These are phyloP conservation scores for Colletotrichum sp. DNA, from an alignment of 2,329 filamentous ascomycete genomes.

Conservation along the genomic window DNA sequence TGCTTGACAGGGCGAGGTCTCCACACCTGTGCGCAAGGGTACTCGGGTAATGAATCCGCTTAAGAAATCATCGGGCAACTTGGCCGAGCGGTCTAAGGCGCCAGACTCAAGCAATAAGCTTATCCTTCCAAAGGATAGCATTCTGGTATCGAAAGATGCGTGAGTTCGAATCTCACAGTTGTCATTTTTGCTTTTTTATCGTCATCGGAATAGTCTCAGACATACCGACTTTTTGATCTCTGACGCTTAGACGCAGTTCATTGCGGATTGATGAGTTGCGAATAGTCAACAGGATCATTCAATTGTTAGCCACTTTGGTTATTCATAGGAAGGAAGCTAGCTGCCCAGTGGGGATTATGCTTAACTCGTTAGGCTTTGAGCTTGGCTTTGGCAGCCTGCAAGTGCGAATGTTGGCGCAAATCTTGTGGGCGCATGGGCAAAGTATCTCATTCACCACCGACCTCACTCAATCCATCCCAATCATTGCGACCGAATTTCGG, in stretches of 20 bases:
- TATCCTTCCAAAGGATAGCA: background rate
- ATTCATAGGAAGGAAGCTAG: background rate
- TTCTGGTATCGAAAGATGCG: constrained; percentile 22
- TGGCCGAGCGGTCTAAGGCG: constrained; percentile 23
- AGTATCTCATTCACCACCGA: background rate
- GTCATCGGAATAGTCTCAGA: background rate
- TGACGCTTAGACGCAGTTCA: background rate
- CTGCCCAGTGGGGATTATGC: background rate
- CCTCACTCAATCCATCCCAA: background rate
- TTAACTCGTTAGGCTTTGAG: background rate
- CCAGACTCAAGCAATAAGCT: constrained; percentile 17
- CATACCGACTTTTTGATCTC: background rate
- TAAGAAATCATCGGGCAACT: background rate
- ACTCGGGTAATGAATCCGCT: accelerated
- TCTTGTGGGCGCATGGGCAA: background rate
- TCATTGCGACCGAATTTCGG: background rate
- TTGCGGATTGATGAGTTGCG: background rate
- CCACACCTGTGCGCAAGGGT: background rate
- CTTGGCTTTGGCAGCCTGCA: background rate
- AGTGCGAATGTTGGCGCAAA: background rate
- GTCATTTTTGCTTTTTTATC: background rate
- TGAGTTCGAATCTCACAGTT: constrained; percentile 23
- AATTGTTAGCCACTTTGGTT: background rate
- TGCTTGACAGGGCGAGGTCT: background rate
- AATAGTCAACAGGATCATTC: too few species aligned